Base-by-base conservation (phyloP, 805 yeast species). In the Lachancea fermentati region DNA sequence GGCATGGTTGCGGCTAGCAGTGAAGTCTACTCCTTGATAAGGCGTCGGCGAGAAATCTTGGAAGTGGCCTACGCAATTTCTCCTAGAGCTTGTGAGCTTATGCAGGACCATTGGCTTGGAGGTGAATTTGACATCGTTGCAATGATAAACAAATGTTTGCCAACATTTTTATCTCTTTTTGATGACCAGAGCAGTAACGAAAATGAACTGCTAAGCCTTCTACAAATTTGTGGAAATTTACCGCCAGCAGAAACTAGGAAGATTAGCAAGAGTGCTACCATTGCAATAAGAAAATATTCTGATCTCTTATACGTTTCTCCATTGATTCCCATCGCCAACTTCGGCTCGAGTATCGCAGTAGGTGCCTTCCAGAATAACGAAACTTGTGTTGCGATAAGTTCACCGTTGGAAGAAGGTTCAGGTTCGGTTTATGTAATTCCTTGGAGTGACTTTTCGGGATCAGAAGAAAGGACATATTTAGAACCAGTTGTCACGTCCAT, bases 1-100 rank as follows among this genome's bases (percentile, higher is more conserved):
- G 87, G 87, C 0, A 57, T 66, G 31, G 65, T 74, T 0, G 85
- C 77, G 0, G 45, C 76, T 4, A 51, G 58, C 12, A 71, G 73
- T 1, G 86, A 79, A 49, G 41, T 73, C 5, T 41, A 42, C 17
- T 32, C 50, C 15, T 26, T 51, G 28, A 19, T 35, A 12, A 34
- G 34, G 8, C 43, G 49, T 25, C 38, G 52, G n/a, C 19, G 35
- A 12, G 38, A 45, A 12, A 34, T 50, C 9, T 25, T 54, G 16
- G 42, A 40, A 18, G 17, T 47, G 1, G 50, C 50, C 16, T 47
- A 49, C 28, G 37, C 35, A 3, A 37, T 48, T 3, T 45, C 52
- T 6, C 59, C 57, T 5, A 39, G 49, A 15, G 49, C 50, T 16
- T 42, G 46, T 9, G 54, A 53, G 31, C 42, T 54, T 28, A 37